phyloP scores from a whole-genome alignment of 2,329 filamentous ascomycete genomes.

The Nectriaceae sp. region DNA sequence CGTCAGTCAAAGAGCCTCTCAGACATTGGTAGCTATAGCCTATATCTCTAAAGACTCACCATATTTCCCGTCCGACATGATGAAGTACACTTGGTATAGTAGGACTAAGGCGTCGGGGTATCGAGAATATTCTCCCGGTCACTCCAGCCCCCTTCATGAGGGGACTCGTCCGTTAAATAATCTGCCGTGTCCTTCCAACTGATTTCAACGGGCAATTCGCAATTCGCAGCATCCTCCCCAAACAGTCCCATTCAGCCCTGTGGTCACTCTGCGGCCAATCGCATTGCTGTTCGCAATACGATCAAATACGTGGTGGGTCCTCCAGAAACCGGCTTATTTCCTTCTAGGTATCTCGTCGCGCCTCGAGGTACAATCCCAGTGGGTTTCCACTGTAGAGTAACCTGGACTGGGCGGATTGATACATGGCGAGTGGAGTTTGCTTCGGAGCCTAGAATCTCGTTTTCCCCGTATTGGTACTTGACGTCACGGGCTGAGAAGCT shows the following conservation, averaged over 20 bases:
- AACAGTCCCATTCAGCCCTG: conserved; percentile 13
- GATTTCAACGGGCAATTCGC: background rate
- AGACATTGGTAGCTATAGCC: background rate
- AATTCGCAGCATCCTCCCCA: conserved; percentile 8
- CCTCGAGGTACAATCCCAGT: background rate
- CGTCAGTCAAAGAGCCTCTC: too few relatives aligned
- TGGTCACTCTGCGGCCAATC: conserved; percentile 17
- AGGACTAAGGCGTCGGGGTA: background rate
- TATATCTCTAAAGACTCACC: conserved; percentile 28
- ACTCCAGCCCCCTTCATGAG: background rate
- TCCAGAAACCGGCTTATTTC: background rate
- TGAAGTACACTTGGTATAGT: background rate
- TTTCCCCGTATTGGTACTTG: conserved; percentile 22
- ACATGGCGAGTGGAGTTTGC: conserved; percentile 4
- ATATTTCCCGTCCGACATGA: conserved; percentile 34
- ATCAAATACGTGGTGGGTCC: conserved; percentile 3
- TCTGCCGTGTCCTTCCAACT: background rate
- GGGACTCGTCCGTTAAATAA: conserved; percentile 12
- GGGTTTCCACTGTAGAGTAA: background rate
- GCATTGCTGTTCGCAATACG: conserved; percentile 25
- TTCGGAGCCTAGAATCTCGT: conserved; percentile 8
- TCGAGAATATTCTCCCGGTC: background rate
- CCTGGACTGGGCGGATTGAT: background rate
- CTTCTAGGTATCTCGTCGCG: background rate
- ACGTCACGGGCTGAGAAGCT: background rate